A percentile compares a stretch with the other conserved stretches of the same genome.
Evolutionary conservation across 2,329 filamentous ascomycete genomes (phyloP).

Genomic region (Zymoseptoria tritici): DNA sequence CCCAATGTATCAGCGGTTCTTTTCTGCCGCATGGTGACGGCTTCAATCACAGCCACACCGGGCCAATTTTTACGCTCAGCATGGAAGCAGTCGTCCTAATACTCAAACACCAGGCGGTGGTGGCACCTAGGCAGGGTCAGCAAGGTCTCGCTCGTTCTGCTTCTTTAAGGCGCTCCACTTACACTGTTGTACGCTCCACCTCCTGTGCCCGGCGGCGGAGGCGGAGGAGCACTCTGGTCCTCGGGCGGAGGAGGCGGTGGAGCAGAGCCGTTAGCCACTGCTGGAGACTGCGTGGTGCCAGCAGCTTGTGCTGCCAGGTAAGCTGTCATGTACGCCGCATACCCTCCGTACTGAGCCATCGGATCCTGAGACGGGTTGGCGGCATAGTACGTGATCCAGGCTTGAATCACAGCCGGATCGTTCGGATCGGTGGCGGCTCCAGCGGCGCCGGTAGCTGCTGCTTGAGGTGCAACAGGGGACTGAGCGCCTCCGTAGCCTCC

Average conservation of each 20-base stretch:
- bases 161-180: background rate
- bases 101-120: background rate
- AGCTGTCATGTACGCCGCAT: slow-evolving; percentile 19
- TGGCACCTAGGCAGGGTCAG: background rate
- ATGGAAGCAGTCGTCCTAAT: too few species aligned
- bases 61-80: too few species aligned
- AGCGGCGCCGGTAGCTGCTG: slow-evolving; percentile 26
- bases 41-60: too few species aligned
- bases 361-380: slow-evolving; percentile 78
- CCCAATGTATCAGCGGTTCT: too few species aligned
- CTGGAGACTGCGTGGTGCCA: slow-evolving; percentile 6
- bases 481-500: slow-evolving; percentile 23
- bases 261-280: slow-evolving; percentile 3
- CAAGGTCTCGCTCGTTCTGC: background rate
- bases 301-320: slow-evolving; percentile 13
- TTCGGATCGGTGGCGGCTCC: slow-evolving; percentile 19
- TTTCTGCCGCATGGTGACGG: too few species aligned
- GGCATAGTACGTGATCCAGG: slow-evolving; percentile 76
- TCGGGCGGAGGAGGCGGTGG: slow-evolving; percentile 5
- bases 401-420: slow-evolving; percentile 32
- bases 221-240: slow-evolving; percentile 5
- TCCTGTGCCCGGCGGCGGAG: slow-evolving; percentile 4
- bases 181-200: background rate
- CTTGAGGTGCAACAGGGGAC: slow-evolving; percentile 21
- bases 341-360: slow-evolving; percentile 86